Percentiles rank a stretch among this genome's conserved stretches.
Evolutionary conservation across 192 early-diverging fungal genomes (phyloP).

Genomic region (Coemansia sp.): DNA sequence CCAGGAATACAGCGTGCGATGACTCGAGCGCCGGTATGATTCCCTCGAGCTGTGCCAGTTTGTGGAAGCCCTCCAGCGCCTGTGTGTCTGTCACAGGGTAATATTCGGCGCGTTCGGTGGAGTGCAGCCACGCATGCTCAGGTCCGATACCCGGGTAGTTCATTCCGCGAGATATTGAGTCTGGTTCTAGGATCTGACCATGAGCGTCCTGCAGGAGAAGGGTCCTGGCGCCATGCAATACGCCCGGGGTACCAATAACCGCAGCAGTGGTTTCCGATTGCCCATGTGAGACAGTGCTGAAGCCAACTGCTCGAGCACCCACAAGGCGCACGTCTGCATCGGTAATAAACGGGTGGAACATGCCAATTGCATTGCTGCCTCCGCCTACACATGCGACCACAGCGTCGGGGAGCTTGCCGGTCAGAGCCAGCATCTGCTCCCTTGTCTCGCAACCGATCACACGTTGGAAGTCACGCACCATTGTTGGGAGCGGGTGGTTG

Average conservation of each 20-base stretch:
- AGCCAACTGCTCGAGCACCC: slow-evolving; percentile 93
- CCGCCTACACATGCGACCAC: slow-evolving; percentile 98
- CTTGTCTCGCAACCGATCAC: slow-evolving; percentile 90
- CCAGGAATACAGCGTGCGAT: slow-evolving; percentile 85
- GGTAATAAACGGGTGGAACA: slow-evolving; percentile 92
- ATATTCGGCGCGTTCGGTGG: slow-evolving; percentile 82
- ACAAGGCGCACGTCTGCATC: slow-evolving; percentile 78
- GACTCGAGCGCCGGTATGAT: slow-evolving; percentile 97
- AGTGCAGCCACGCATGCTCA: slow-evolving; percentile 91
- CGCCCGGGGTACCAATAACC: slow-evolving; percentile 63
- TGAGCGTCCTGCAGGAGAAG: slow-evolving; percentile 92
- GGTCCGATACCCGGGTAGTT: slow-evolving; percentile 99
- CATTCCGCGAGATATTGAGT: slow-evolving; percentile 92
- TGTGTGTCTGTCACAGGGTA: slow-evolving; percentile 75
- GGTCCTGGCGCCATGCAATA: slow-evolving; percentile 94
- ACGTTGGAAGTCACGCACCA: slow-evolving; percentile 97
- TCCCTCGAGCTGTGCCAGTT: slow-evolving; percentile 70
- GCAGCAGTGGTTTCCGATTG: slow-evolving; percentile 87
- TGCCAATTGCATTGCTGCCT: slow-evolving; percentile 93
- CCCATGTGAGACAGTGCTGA: slow-evolving; percentile 76
- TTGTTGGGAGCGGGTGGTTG: slow-evolving; percentile 93
- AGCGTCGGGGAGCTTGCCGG: slow-evolving; percentile 81
- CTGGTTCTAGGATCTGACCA: slow-evolving; percentile 96
- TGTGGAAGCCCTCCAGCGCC: slow-evolving; percentile 81
- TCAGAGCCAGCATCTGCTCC: slow-evolving; percentile 76